Percentiles rank a stretch among this genome's conserved stretches.
Evolutionary conservation across 1,284 basidiomycete genomes (phyloP).

Genomic region (Tilletia indica): DNA sequence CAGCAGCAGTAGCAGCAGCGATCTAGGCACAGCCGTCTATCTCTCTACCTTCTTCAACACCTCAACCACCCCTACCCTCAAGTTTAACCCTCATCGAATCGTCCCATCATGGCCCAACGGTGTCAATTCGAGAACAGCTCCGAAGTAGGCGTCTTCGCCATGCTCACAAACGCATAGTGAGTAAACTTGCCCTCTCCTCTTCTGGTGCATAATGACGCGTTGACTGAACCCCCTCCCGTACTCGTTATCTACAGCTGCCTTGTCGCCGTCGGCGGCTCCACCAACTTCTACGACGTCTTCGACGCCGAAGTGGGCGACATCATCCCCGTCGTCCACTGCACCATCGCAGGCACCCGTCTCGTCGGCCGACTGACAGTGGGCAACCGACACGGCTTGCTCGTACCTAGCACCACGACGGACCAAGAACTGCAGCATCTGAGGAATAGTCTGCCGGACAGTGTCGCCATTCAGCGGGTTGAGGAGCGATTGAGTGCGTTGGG

Average conservation of each 20-base stretch:
- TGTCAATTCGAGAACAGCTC: constrained; percentile 87
- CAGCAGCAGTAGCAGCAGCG: too few relatives aligned
- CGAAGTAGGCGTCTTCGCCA: constrained; percentile 75
- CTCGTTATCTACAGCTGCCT: constrained; percentile 29
- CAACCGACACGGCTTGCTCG: constrained; percentile 83
- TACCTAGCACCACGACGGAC: constrained; percentile 92
- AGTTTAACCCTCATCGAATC: too few relatives aligned
- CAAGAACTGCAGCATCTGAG: constrained; percentile 97
- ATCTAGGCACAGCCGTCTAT: too few relatives aligned
- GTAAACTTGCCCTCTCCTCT: neutral
- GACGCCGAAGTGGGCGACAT: constrained; percentile 91
- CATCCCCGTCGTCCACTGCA: constrained; percentile 93
- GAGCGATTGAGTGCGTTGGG: constrained; percentile 93
- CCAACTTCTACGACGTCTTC: constrained; percentile 97
- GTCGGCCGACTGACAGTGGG: constrained; percentile 90
- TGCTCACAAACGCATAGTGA: constrained; percentile 79
- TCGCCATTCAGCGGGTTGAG: constrained; percentile 92
- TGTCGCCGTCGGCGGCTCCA: constrained; percentile 83
- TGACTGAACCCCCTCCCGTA: constrained; percentile 73
- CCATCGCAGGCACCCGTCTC: constrained; percentile 91
- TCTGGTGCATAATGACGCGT: neutral
- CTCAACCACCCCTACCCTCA: too few relatives aligned
- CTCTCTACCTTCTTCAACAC: too few relatives aligned
- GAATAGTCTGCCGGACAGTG: constrained; percentile 87
- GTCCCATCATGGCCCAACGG: constrained; percentile 38